Conservation (phyloP, 495 filamentous ascomycete species). For the Talaromyces trachyspermus region DNA sequence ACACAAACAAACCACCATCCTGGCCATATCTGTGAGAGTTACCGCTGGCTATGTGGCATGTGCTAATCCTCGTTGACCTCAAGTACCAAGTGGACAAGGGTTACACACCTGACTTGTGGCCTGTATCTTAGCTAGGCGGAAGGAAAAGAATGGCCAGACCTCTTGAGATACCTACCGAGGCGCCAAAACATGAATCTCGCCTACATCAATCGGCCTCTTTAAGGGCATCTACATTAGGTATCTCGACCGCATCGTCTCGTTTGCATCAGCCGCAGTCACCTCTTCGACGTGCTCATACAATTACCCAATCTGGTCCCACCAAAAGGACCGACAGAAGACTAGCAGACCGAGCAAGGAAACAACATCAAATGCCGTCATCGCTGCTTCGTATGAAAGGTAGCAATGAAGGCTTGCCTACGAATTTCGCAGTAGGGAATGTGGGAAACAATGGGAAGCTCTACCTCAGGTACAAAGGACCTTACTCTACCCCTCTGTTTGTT, state of each 20-base stretch:
- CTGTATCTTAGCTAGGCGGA: too few species aligned
- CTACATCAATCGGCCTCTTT: background rate
- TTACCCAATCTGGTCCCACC: slow-evolving; percentile 27
- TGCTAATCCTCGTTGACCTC: background rate
- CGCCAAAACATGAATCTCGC: background rate
- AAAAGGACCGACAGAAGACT: slow-evolving; percentile 23
- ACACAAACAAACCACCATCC: background rate
- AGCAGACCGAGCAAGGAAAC: slow-evolving; percentile 25
- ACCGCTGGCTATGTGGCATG: background rate
- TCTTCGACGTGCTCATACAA: slow-evolving; percentile 37
- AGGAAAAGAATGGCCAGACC: too few species aligned
- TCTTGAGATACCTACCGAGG: background rate
- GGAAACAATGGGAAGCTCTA: slow-evolving; percentile 92
- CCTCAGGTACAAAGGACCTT: slow-evolving; percentile 62
- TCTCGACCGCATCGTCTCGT: slow-evolving; percentile 1
- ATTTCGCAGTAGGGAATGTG: slow-evolving; percentile 88
- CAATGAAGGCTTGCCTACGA: slow-evolving; percentile 36
- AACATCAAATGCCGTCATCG: slow-evolving; percentile 16
- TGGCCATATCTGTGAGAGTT: background rate
- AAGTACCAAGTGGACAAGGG: background rate
- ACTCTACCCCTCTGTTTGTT: too few species aligned
- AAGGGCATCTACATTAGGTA: slow-evolving; percentile 2
- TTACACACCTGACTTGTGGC: background rate
- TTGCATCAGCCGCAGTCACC: slow-evolving; percentile 12
- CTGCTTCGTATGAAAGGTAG: slow-evolving; percentile 39